These are phyloP conservation scores for Clonostachys rhizophaga DNA, from an alignment of 2,329 filamentous ascomycete genomes.

Conservation along the genomic window DNA sequence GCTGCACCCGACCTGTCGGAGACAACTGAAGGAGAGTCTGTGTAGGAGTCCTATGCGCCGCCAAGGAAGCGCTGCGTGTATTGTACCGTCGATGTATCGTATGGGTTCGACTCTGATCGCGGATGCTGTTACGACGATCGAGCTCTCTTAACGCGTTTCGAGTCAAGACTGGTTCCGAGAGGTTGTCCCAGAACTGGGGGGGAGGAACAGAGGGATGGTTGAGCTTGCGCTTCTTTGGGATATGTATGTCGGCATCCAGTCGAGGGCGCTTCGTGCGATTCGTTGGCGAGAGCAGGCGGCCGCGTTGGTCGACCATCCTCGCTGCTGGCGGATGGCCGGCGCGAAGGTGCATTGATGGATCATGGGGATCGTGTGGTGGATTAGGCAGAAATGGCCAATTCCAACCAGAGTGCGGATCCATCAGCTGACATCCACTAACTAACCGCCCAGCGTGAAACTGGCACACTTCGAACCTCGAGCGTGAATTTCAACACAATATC, in stretches of 20 bases:
- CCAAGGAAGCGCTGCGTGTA: neutral
- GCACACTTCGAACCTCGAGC: too few relatives aligned
- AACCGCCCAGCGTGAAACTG: too few relatives aligned
- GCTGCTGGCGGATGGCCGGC: too few relatives aligned
- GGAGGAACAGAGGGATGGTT: slow-evolving; percentile 4
- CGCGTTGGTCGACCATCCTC: too few relatives aligned
- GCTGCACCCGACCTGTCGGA: neutral
- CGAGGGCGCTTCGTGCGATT: too few relatives aligned
- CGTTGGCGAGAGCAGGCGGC: too few relatives aligned
- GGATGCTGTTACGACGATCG: slow-evolving; percentile 1
- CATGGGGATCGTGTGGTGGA: too few relatives aligned
- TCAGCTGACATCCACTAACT: too few relatives aligned
- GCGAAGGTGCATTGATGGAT: too few relatives aligned
- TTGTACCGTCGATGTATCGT: neutral
- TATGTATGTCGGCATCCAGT: neutral
- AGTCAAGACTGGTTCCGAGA: slow-evolving; percentile 3
- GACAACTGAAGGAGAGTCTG: neutral
- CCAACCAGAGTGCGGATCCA: too few relatives aligned
- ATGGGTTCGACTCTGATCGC: neutral
- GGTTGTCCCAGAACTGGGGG: slow-evolving; percentile 4
- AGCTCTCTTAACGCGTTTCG: slow-evolving; percentile 5
- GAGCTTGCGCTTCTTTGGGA: slow-evolving; percentile 5
- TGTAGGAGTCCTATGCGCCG: neutral
- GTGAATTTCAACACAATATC: too few relatives aligned
- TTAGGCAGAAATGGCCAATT: too few relatives aligned